Evolutionary conservation across 164 flowering plant genomes (phyloP), one percentile per base, ranked within the genome.

Genomic region (Saururus chinensis): DNA sequence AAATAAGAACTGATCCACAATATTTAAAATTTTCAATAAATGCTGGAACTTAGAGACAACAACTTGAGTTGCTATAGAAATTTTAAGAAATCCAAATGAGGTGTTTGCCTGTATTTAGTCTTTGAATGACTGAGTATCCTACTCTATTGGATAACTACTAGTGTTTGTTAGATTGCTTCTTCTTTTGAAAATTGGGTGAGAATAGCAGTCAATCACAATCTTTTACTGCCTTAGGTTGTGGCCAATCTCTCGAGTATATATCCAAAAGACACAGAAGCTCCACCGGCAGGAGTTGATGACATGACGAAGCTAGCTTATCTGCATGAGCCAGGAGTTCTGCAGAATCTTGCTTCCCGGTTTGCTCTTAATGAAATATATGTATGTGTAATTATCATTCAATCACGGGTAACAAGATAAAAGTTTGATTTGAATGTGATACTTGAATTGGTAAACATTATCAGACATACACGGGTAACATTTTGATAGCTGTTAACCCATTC

Each of bases 401-500:
- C 51, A 52, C 12, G 42, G 35, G 0, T 42, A 0, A 45, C 17
- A 7, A 45, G 17, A 45, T 45, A 45, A 45, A 45, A 2, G 37
- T 30, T 30, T 6, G 6, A 2, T 45, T 45, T 45, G 5, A 12
- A 17, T 17, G 0, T 17, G 17, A 2, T 45, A 0, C 11, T 45
- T 45, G 17, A 45, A 45, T 45, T 45, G 49, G 49, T 51, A 56
- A 65, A 19, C 11, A 64, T 69, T 23, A 61, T 55, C 91, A 89
- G 96, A 89, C 96, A 23, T 89, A 89, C 74, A 89, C 93, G 0
- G 96, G 96, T 64, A 89, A 87, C 68, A 89, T 89, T 61, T 71
- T 89, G 37, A 87, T 89, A 49, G 96, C 96, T 3, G 88, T 89
- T 42, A 89, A 89, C 63, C 96, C 96, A 16, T 89, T 87, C 69